Base-by-base conservation (phyloP, 1,139 yeast genomes). In the Yamadazyma buinensis region DNA sequence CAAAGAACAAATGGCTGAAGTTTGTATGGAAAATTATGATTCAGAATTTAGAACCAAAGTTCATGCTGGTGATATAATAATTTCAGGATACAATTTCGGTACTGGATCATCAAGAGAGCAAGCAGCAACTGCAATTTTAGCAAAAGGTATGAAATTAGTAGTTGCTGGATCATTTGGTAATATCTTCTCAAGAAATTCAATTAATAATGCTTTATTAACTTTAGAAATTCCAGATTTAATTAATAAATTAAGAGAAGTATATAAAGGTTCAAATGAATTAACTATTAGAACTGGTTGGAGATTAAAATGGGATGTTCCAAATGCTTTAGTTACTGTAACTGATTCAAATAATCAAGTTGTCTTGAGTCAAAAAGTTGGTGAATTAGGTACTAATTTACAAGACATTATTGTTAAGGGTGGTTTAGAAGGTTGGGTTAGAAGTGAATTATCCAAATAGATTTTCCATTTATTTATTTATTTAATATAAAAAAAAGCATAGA, bases 101-200 rank as follows among this genome's bases (percentile, higher is more conserved):
- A 90, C 97, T 14, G 98, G 98, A 29, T 88, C 97, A 5, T 87
- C 96, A n/a, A 81, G 98, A 64, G 99, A 92, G 60, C 99, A 92
- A 65, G 99, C 98, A 2, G 98, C 98, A 26, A 92, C 98, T 20
- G 90, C 95, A 29, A 84, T 94, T 42, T 72, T 94, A 45, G 97
- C 98, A 26, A 78, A 95, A 52, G 97, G 92, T 39, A 87, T 92
- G 76, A 79, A 80, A 47, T 69, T 92, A 47, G 95, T 92, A 15
- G 95, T 94, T 43, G 87, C 97, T 15, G 99, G 98, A 28, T 92
- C 98, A 1, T 92, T 92, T 57, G 96, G 97, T 52, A 94, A 94
- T 67, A 94, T 90, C 51, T 92, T 92, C 66, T 83, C 90, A 43
- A 77, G 99, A 67, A 92, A 92, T 69, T 80, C 95, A 39, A 92